These are phyloP conservation scores for Sanghuangporus sanghuang DNA, from an alignment of 1,284 basidiomycete species.

Conservation along the genomic window DNA sequence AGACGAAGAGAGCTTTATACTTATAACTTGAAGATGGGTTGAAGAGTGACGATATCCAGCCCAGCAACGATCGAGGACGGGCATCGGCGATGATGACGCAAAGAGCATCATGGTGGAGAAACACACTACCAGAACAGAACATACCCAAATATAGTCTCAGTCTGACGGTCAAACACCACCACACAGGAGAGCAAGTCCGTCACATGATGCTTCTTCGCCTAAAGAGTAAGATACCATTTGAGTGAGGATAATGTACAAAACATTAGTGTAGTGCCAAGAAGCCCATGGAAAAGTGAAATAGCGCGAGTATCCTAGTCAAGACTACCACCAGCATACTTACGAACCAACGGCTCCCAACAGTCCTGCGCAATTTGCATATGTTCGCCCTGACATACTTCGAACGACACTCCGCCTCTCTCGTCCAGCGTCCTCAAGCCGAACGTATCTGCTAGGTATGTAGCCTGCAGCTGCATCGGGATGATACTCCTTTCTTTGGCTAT, in stretches of 20 bases:
- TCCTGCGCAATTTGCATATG: conserved; percentile 74
- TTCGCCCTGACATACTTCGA: conserved; percentile 69
- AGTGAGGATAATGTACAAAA: not conserved
- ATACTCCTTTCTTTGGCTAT: conserved; percentile 36
- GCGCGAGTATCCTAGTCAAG: not conserved
- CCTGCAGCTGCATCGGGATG: conserved; percentile 71
- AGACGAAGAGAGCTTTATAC: too few species aligned
- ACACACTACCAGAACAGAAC: too few species aligned
- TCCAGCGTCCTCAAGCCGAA: conserved; percentile 81
- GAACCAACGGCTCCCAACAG: conserved; percentile 56
- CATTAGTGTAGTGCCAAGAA: not conserved
- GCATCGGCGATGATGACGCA: too few species aligned
- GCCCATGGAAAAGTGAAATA: not conserved
- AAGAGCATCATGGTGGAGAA: too few species aligned
- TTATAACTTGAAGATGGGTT: too few species aligned
- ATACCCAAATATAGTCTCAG: too few species aligned
- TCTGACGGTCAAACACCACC: too few species aligned
- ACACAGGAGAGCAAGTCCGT: too few species aligned
- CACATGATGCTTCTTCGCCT: not conserved
- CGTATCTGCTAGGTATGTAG: conserved; percentile 82
- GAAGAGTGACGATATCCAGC: too few species aligned
- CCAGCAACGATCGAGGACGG: too few species aligned
- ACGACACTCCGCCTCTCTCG: conserved; percentile 56
- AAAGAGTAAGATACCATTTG: not conserved
- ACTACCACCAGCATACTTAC: conserved; percentile 38